Evolutionary conservation across 306 rosid genomes (phyloP).

Genomic region (Gynostemma pentaphyllum): DNA sequence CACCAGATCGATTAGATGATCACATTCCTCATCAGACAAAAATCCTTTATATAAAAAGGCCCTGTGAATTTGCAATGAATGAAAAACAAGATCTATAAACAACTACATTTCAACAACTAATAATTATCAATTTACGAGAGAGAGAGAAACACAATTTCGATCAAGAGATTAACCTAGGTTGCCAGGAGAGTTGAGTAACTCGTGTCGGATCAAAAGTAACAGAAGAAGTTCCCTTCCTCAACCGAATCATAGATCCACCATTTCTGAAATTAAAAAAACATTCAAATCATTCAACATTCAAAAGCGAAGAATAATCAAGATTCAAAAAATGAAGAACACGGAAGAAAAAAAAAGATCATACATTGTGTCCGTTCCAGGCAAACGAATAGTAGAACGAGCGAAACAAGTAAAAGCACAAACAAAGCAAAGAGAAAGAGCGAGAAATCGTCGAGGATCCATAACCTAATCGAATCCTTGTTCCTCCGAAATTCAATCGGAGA

Average conservation of each 20-base stretch:
- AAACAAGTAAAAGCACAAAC: not conserved
- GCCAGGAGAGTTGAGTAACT: slow-evolving; percentile 82
- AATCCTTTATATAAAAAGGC: slow-evolving; percentile 68
- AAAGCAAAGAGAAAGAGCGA: slow-evolving; percentile 14
- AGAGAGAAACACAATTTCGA: not conserved
- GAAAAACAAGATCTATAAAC: not conserved
- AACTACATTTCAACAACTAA: no score
- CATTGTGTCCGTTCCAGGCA: slow-evolving; percentile 10
- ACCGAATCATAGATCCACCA: slow-evolving; percentile 39
- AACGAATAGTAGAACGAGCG: slow-evolving; percentile 7
- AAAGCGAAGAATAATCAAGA: no score
- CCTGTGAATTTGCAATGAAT: slow-evolving; percentile 34
- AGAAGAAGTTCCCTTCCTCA: slow-evolving; percentile 28
- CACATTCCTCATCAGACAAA: slow-evolving; percentile 69
- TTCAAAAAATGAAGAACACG: not conserved
- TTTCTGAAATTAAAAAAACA: slow-evolving; percentile 22
- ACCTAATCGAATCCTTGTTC: not conserved
- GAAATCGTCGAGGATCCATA: slow-evolving; percentile 1
- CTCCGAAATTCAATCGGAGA: slow-evolving; percentile 1
- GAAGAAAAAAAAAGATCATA: slow-evolving; percentile 8
- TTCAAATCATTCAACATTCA: not conserved
- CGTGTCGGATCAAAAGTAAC: slow-evolving; percentile 61
- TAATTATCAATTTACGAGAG: not conserved
- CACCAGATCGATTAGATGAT: slow-evolving; percentile 63
- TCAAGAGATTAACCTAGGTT: slow-evolving; percentile 56